Base-by-base conservation (phyloP, 139 green algal genomes). In the Chlamydomonas eustigma region DNA sequence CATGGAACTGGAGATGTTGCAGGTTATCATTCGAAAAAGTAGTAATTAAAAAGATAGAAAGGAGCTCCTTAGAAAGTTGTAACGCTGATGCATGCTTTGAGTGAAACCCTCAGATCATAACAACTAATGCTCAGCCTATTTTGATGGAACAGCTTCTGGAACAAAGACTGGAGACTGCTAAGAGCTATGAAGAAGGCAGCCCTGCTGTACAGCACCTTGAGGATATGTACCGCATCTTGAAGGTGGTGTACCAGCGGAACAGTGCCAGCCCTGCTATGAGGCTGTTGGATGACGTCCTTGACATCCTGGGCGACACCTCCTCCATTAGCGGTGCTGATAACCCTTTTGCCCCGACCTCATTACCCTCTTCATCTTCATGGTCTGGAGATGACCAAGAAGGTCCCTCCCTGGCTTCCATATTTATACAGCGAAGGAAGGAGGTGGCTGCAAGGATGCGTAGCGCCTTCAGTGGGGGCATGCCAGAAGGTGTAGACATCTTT, bases 261-360 rank as follows among this genome's bases (percentile, higher is more conserved):
- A 25, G 6, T 1, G 71, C 73, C 35, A 74, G 35, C 3, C 51
- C 81, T 0, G 67, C 73, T 24, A 38, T 77, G 74, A 76, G 81
- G 24, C 73, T 86, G 73, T 73, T 86, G 34, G 81, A 86, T 36
- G 81, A 86, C 18, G 81, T 86, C 33, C 50, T 86, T 30, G 65
- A 73, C 51, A 77, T 85, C 33, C 65, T 85, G 25, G 76, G 50
- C 0, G 80, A 78, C 3, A 22, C 38, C 18, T 66, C 67, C n/a
- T 24, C 38, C 4, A n/a, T 6, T 28, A 32, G 31, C 4, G 66
- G 28, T 32, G 66, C 44, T 32, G 8, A 32, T 22, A 30, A 18
- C 22, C 30, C 66, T 28, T 73, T 50, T 73, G 66, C 66, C 6
- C 22, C n/a, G 6, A 34, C 18, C 18, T 32, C 44, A 58, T n/a